Conservation (phyloP, 176 grass and related monocot genomes). For the Bonia amplexicaulis region DNA sequence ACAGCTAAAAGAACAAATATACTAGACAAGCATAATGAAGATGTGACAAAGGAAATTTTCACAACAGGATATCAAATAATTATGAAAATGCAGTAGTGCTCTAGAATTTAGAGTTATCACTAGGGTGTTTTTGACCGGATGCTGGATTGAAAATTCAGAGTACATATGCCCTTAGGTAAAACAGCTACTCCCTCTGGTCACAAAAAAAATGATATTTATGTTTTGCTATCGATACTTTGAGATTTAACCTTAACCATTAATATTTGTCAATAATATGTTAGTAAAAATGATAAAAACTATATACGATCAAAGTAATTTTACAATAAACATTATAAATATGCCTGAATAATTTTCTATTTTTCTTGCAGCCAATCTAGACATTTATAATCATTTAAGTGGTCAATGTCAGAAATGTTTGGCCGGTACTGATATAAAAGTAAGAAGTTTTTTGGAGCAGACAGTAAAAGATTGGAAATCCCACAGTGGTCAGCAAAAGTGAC, state of each 20-base stretch:
- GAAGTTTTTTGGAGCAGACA: background rate
- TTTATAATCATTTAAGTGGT: background rate
- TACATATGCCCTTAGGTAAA: background rate
- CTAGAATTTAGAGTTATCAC: background rate
- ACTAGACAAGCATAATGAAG: background rate
- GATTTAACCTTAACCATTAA: background rate
- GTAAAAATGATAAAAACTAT: background rate
- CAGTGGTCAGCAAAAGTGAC: background rate
- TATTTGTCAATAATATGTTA: background rate
- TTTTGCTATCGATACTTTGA: background rate
- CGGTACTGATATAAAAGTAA: background rate
- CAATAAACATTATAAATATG: background rate
- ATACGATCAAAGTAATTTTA: background rate
- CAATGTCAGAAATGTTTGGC: background rate
- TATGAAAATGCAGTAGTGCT: background rate
- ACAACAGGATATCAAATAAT: background rate
- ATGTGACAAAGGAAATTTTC: background rate
- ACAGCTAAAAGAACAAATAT: background rate
- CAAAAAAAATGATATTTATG: background rate
- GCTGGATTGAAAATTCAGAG: background rate
- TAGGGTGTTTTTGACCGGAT: background rate
- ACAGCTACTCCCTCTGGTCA: background rate
- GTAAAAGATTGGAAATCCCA: background rate
- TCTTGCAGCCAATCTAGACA: background rate
- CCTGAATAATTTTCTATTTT: background rate